phyloP scores from a whole-genome alignment of 2,329 filamentous ascomycete species.

The Talaromyces atroroseus region DNA sequence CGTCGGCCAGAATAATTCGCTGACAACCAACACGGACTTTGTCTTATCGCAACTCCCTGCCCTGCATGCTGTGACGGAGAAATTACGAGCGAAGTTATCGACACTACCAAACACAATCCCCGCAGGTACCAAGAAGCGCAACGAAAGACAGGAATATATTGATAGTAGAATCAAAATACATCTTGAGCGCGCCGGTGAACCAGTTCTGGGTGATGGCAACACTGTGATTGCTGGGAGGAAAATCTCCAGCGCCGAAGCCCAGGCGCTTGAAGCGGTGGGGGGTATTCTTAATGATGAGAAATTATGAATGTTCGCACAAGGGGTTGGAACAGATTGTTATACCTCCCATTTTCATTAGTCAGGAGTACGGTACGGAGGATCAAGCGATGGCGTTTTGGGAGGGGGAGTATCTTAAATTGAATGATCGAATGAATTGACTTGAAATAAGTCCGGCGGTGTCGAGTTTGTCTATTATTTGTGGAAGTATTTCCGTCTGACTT shows the following conservation, averaged over 20 bases:
- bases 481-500: background rate
- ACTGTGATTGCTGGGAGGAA: slow-evolving; percentile 34
- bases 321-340: background rate
- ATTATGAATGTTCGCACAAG: background rate
- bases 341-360: background rate
- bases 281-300: slow-evolving; percentile 24
- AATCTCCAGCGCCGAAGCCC: slow-evolving; percentile 35
- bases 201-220: slow-evolving; percentile 30
- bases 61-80: slow-evolving; percentile 63
- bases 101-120: slow-evolving; percentile 33
- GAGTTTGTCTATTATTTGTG: background rate
- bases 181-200: slow-evolving; percentile 54
- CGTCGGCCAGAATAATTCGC: slow-evolving; percentile 33
- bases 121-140: slow-evolving; percentile 52
- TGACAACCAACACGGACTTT: slow-evolving; percentile 56
- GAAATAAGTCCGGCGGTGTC: background rate
- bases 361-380: background rate
- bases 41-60: slow-evolving; percentile 77
- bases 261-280: slow-evolving; percentile 37
- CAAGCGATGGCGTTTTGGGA: slow-evolving; percentile 9
- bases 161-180: slow-evolving; percentile 73
- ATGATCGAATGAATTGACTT: background rate
- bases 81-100: slow-evolving; percentile 60
- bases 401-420: background rate
- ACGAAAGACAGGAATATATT: slow-evolving; percentile 74